These are phyloP conservation scores for Hygrocybe punicea DNA, from an alignment of 768 basidiomycete species.

Conservation along the genomic window DNA sequence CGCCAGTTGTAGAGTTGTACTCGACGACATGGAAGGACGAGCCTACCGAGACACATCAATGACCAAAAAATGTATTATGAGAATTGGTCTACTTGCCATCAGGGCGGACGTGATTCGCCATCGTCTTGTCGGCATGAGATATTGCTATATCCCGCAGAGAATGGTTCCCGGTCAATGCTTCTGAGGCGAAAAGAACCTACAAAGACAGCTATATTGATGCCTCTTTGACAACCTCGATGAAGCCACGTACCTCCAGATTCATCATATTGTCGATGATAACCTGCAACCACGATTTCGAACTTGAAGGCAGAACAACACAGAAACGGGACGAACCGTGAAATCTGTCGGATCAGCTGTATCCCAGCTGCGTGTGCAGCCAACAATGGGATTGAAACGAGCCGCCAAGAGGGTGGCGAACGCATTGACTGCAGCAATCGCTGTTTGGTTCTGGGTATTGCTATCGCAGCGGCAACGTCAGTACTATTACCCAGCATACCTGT, in stretches of 20 bases:
- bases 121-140: conserved; percentile 63
- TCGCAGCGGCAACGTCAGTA: background rate
- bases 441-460: conserved; percentile 56
- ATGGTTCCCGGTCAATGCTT: conserved; percentile 54
- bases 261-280: conserved; percentile 82
- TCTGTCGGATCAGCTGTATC: conserved; percentile 55
- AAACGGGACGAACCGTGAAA: conserved; percentile 44
- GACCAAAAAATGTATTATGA: background rate
- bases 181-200: conserved; percentile 51
- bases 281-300: conserved; percentile 22
- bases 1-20: conserved; percentile 63
- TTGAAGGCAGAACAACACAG: background rate
- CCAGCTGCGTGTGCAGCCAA: conserved; percentile 73
- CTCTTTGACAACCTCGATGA: background rate
- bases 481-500: background rate
- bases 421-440: conserved; percentile 54
- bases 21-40: conserved; percentile 62
- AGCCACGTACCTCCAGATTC: conserved; percentile 53
- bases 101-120: conserved; percentile 59
- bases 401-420: conserved; percentile 57
- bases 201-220: background rate
- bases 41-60: conserved; percentile 26
- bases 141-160: conserved; percentile 59
- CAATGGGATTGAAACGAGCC: conserved; percentile 52
- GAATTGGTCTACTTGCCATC: conserved; percentile 45